These are phyloP conservation scores for Endogone sp. DNA, from an alignment of 192 early-diverging fungal species.

Conservation along the genomic window DNA sequence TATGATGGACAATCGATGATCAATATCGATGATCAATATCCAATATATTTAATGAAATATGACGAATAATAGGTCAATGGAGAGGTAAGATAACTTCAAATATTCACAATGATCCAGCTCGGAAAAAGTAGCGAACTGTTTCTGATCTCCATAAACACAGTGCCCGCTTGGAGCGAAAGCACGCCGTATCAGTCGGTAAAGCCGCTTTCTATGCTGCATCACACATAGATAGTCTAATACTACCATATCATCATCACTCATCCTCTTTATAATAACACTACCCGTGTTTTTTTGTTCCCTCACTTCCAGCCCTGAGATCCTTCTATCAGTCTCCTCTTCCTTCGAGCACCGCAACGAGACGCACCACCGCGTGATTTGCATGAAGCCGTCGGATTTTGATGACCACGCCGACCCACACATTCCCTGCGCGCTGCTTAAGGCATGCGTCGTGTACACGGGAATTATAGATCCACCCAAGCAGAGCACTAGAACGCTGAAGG, in stretches of 20 bases:
- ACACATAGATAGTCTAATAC: background rate
- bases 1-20: background rate
- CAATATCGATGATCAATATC: background rate
- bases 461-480: slow-evolving; percentile 9
- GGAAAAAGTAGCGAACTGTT: background rate
- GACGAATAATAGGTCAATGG: background rate
- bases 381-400: slow-evolving; percentile 13
- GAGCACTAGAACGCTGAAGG: background rate
- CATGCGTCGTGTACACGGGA: slow-evolving; percentile 25
- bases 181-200: background rate
- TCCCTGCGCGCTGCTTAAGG: slow-evolving; percentile 27
- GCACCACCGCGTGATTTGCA: slow-evolving; percentile 13
- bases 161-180: background rate
- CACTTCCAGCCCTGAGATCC: background rate
- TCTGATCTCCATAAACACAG: background rate
- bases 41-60: background rate
- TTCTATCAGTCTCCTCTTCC: background rate
- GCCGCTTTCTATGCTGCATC: background rate
- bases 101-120: too few relatives aligned
- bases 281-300: too few relatives aligned
- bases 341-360: slow-evolving; percentile 14
- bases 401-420: slow-evolving; percentile 25
- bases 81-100: background rate
- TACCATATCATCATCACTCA: too few relatives aligned
- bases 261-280: too few relatives aligned